phyloP scores from a whole-genome alignment of 2,329 filamentous ascomycete species.

The Akanthomyces muscarius region DNA sequence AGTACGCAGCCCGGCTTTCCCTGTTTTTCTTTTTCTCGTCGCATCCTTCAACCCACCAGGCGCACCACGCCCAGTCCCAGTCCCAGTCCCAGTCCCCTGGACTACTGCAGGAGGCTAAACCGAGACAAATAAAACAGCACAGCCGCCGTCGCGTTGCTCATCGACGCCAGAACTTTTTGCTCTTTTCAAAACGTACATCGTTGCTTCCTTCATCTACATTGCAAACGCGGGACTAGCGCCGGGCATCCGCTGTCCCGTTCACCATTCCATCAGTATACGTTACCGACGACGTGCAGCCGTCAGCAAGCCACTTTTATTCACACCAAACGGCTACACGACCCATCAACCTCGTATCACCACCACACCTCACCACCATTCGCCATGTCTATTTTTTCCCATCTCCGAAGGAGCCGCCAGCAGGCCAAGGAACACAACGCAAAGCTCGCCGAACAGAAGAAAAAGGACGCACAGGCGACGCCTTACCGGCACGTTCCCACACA shows the following conservation, averaged over 20 bases:
- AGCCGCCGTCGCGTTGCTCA: neutral
- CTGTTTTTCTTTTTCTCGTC: neutral
- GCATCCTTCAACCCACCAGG: neutral
- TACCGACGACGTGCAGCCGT: neutral
- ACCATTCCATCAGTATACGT: neutral
- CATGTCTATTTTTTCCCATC: slow-evolving; percentile 56
- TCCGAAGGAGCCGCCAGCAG: slow-evolving; percentile 50
- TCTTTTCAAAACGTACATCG: neutral
- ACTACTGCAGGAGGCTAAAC: neutral
- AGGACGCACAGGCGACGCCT: slow-evolving; percentile 37
- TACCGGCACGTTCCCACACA: slow-evolving; percentile 61
- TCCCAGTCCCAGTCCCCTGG: slow-evolving; percentile 2
- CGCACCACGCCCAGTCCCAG: neutral
- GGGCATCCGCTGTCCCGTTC: neutral
- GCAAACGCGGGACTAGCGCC: neutral
- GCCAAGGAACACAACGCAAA: slow-evolving; percentile 52
- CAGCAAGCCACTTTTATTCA: slow-evolving; percentile 6
- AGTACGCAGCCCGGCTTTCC: neutral
- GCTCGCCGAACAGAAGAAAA: slow-evolving; percentile 43
- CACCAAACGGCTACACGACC: neutral
- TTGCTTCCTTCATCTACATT: neutral
- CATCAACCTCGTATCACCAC: slow-evolving; percentile 6
- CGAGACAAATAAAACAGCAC: slow-evolving; percentile 7
- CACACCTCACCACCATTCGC: neutral
- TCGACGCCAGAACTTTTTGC: neutral